A percentile compares a stretch with the other conserved stretches of the same genome.
Evolutionary conservation across 371 early-diverging fungal species (phyloP).

Genomic region (Choanephora cucurbitarum): DNA sequence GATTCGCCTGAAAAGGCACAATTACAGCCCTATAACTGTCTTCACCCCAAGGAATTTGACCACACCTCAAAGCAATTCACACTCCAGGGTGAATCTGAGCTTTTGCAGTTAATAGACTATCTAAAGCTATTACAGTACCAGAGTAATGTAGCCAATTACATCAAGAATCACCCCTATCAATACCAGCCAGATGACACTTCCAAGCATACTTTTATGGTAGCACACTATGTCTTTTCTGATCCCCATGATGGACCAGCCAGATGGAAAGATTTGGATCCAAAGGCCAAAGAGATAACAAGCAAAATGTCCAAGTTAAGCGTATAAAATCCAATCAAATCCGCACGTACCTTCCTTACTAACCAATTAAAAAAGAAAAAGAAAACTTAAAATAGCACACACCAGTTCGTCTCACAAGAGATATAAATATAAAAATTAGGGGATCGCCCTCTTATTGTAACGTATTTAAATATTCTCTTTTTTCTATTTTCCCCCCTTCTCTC

Average conservation of each 20-base stretch:
- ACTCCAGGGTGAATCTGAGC: conserved; percentile 56
- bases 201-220: neutral
- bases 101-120: conserved; percentile 51
- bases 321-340: conserved; percentile 12
- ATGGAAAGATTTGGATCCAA: conserved; percentile 3
- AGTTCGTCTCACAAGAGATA: too few relatives aligned
- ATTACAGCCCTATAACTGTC: conserved; percentile 64
- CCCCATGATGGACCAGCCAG: neutral
- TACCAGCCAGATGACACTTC: neutral
- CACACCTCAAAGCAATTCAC: too few relatives aligned
- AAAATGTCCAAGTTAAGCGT: conserved; percentile 1
- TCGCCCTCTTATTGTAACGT: neutral
- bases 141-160: conserved; percentile 55
- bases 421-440: conserved; percentile 10
- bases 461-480: conserved; percentile 4
- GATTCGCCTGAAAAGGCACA: conserved; percentile 66
- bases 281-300: neutral
- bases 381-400: too few relatives aligned
- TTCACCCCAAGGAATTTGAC: conserved; percentile 42
- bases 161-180: conserved; percentile 49
- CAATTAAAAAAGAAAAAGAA: too few relatives aligned
- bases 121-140: conserved; percentile 44
- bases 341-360: conserved; percentile 1
- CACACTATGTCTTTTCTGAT: conserved; percentile 7
- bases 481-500: conserved; percentile 1